Evolutionary conservation across 768 basidiomycete genomes (phyloP), one percentile per base, ranked within the genome.

Genomic region (Pilatotrama ljubarskyi): DNA sequence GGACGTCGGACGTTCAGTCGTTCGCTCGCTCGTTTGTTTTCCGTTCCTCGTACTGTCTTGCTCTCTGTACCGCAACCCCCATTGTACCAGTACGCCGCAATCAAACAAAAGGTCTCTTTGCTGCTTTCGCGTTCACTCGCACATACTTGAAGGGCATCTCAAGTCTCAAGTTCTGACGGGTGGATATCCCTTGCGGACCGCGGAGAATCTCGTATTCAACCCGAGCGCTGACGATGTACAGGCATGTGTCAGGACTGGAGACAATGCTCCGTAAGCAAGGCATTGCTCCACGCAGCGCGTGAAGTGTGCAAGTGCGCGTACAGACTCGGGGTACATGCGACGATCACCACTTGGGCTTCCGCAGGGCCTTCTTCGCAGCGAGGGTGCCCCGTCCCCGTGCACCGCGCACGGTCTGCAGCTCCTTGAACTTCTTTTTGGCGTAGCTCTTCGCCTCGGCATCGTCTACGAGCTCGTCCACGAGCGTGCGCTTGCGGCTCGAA

Each of bases 401-500:
- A 18, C 83, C 86, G 66, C 87, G 81, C 42, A 84, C 82, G 5
- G 73, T 69, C 74, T 92, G 88, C 47, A 94, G 74, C 52, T 92
- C 90, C 62, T 84, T 83, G 74, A 93, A 95, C 76, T 95, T 95
- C 77, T 83, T 86, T 77, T 95, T 95, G n/a, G 94, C 89, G 70
- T 95, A 95, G 61, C 87, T 81, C 71, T 84, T 85, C 25, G 91
- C 84, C 73, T 94, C 90, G 2, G 91, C 87, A 75, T 95, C 93
- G 66, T 91, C 91, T 51, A 95, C 84, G 36, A 96, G 79, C 68
- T 95, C 94, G 62, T 95, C 93, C 22, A 97, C 90, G 46, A 95
- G 74, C 5, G 88, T 91, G 61, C 92, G 81, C 74, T 95, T 93
- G 59, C 93, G 78, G 61, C 83, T 77, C 5, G 85, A 80, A 32